Evolutionary conservation across 768 basidiomycete species (phyloP), one percentile per base, ranked within the genome.

Genomic region (Tylopilus rubrobrunneus): DNA sequence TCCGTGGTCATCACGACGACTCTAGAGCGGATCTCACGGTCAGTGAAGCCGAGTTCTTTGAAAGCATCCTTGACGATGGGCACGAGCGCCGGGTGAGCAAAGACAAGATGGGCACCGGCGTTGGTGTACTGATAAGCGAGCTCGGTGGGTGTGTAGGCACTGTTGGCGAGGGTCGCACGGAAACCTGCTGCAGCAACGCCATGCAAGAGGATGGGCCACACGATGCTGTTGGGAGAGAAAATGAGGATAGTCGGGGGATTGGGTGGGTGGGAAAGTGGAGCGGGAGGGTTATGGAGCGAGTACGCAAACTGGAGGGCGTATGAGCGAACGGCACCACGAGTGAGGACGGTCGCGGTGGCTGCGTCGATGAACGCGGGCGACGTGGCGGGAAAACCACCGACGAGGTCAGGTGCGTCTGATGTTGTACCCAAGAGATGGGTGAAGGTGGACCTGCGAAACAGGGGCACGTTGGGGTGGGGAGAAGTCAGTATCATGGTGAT

Each of bases 61-160:
- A 92, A 76, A 67, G 86, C 85, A 29, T 79, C 74, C 17, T 78
- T 71, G 12, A 82, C 81, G n/a, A 78, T 72, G 0, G 74, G 64
- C 1, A 89, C 56, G 5, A 87, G 74, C 0, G 79, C 73, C n/a
- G 89, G 87, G 53, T 81, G 81, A 11, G 80, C 76, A 51, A 92
- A 81, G 25, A 92, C 66, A 19, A 86, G 57, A 46, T 76, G 74
- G 0, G 92, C 86, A 4, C 77, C 70, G 49, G 84, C 85, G 62
- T 94, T 84, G 12, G 57, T 70, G 54, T 87, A 85, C 65, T 95
- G 92, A 67, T 83, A 82, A 1, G 74, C 76, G 0, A 94, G 77
- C 63, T 95, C 92, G 8, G 71, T 64, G 4, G 83, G 66, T 5
- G 83, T 86, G 62, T 89, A 93, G 0, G 77, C 76, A 53, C 78